Evolutionary conservation across 345 rosid genomes (phyloP).

Genomic region (Eucalyptus fibrosa): DNA sequence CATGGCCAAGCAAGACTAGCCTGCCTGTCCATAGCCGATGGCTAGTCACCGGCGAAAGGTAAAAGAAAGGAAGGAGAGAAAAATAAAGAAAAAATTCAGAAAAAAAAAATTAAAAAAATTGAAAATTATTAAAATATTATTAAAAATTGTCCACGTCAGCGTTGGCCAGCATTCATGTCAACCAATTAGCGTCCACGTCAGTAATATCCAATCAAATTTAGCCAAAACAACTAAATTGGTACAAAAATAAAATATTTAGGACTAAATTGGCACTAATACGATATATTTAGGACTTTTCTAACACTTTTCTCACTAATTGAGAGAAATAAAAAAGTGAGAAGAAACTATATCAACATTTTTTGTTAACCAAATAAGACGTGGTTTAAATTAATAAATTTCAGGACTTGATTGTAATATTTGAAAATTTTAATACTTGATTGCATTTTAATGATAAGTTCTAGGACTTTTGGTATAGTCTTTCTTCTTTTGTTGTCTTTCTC

Average conservation of each 20-base stretch:
- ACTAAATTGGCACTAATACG: too few relatives aligned
- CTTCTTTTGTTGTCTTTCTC: too few relatives aligned
- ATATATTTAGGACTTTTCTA: too few relatives aligned
- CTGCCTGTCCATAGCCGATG: fast-evolving
- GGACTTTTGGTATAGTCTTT: fast-evolving
- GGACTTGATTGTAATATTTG: fast-evolving
- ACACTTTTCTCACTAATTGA: fast-evolving
- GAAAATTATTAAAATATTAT: too few relatives aligned
- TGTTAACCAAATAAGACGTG: fast-evolving
- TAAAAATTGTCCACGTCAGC: fast-evolving
- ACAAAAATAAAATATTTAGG: too few relatives aligned
- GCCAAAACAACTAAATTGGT: too few relatives aligned
- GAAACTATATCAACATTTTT: fast-evolving
- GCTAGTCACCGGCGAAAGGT: fast-evolving
- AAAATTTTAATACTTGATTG: fast-evolving
- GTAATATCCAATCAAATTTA: fast-evolving
- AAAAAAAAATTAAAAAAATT: too few relatives aligned
- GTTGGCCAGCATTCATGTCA: fast-evolving
- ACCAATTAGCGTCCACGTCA: fast-evolving
- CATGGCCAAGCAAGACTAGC: fast-evolving
- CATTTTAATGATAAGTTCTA: fast-evolving
- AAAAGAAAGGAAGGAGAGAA: too few relatives aligned
- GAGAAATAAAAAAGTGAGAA: too few relatives aligned
- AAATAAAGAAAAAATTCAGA: too few relatives aligned
- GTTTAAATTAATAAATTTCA: fast-evolving